These are phyloP conservation scores for Talaromyces sp. DNA, from an alignment of 2,329 filamentous ascomycete genomes.

Conservation along the genomic window DNA sequence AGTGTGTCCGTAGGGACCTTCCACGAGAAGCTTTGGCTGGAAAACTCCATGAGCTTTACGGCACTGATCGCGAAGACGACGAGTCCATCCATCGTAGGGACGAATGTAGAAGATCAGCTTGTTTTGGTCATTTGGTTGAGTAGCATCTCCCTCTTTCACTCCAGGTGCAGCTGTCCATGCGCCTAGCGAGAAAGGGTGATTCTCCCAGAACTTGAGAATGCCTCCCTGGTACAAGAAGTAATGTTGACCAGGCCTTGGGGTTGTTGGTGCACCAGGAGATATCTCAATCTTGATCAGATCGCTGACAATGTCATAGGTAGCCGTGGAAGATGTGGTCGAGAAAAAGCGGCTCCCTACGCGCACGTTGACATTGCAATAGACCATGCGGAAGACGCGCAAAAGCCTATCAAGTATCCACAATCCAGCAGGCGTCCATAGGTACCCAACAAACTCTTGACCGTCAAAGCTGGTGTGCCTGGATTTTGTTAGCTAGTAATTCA, in stretches of 20 bases:
- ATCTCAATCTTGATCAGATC: slow-evolving; percentile 24
- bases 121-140: neutral
- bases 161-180: neutral
- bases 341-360: slow-evolving; percentile 8
- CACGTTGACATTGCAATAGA: slow-evolving; percentile 15
- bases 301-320: slow-evolving; percentile 10
- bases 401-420: slow-evolving; percentile 54
- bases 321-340: slow-evolving; percentile 4
- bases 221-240: slow-evolving; percentile 52
- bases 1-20: slow-evolving; percentile 52
- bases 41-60: neutral
- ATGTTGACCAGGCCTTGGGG: slow-evolving; percentile 40
- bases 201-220: slow-evolving; percentile 48
- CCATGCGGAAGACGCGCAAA: slow-evolving; percentile 45
- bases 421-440: slow-evolving; percentile 51
- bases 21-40: slow-evolving; percentile 35
- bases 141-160: neutral
- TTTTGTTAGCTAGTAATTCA: neutral
- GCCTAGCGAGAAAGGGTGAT: slow-evolving; percentile 51
- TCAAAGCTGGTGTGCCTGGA: slow-evolving; percentile 50
- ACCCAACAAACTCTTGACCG: slow-evolving; percentile 48
- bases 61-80: neutral
- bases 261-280: slow-evolving; percentile 35
- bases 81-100: slow-evolving; percentile 3
- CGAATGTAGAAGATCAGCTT: slow-evolving; percentile 1